Evolutionary conservation across 805 yeast genomes (phyloP).

Genomic region (Saccharomycopsis capsularis): DNA sequence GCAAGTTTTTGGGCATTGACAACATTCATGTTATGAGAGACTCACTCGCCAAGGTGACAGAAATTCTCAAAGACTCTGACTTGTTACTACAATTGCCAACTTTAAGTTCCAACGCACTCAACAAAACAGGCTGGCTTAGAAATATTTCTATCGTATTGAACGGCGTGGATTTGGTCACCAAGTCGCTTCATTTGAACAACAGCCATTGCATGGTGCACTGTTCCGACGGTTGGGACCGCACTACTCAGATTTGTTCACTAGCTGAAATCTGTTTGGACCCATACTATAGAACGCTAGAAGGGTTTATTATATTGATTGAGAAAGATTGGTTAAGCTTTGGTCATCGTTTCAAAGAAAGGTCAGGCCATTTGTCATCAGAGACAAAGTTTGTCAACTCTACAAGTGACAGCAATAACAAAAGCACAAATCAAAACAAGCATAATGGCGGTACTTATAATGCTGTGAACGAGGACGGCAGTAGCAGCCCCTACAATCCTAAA

Average conservation of each 20-base stretch:
- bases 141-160: slow-evolving; percentile 61
- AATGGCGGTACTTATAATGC: slow-evolving; percentile 24
- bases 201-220: slow-evolving; percentile 87
- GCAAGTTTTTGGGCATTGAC: slow-evolving; percentile 83
- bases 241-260: slow-evolving; percentile 80
- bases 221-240: slow-evolving; percentile 98
- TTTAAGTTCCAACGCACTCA: slow-evolving; percentile 45
- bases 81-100: slow-evolving; percentile 40
- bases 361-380: slow-evolving; percentile 62
- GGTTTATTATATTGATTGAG: slow-evolving; percentile 78
- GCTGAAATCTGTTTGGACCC: slow-evolving; percentile 88
- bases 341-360: slow-evolving; percentile 77
- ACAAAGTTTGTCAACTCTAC: slow-evolving; percentile 38
- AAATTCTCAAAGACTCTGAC: slow-evolving; percentile 63
- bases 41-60: slow-evolving; percentile 55
- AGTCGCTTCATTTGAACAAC: slow-evolving; percentile 74
- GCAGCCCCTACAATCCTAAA: slow-evolving; percentile 26
- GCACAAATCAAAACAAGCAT: not conserved
- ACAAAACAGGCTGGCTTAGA: slow-evolving; percentile 73
- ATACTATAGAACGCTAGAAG: slow-evolving; percentile 77
- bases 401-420: not conserved
- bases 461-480: slow-evolving; percentile 23
- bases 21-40: slow-evolving; percentile 95
- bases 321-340: slow-evolving; percentile 97
- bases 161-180: slow-evolving; percentile 70